Conservation (phyloP, 148 eudicot genomes). For the Dysphania ambrosioides region DNA sequence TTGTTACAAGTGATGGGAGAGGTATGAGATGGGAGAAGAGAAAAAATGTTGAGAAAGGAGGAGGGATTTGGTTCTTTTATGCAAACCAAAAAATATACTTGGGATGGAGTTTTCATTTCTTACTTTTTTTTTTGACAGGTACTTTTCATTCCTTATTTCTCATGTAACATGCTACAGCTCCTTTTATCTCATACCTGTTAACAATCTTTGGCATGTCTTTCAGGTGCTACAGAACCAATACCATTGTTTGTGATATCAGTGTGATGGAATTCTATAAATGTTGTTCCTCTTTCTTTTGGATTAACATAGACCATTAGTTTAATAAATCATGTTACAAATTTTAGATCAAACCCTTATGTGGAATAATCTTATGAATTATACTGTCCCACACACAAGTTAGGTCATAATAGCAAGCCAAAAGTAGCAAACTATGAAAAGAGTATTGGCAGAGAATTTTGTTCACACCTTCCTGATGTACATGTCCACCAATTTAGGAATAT, state of each 20-base stretch:
- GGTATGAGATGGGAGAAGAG: no score
- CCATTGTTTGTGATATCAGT: not conserved
- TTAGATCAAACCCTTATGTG: not conserved
- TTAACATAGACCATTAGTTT: not conserved
- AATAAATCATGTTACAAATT: not conserved
- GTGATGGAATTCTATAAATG: not conserved
- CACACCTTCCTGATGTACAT: conserved; percentile 75
- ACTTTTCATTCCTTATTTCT: no score
- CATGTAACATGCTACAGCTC: no score
- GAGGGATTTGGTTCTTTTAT: no score
- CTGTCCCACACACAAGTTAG: not conserved
- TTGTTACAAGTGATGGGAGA: no score
- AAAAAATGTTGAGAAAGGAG: no score
- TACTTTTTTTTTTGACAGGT: no score
- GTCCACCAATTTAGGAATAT: conserved; percentile 74
- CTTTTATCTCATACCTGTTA: no score
- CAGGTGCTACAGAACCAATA: no score
- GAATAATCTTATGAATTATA: not conserved
- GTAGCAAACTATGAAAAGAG: not conserved
- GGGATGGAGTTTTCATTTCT: no score
- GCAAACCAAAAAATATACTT: no score
- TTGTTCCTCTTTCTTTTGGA: not conserved
- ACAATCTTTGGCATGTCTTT: no score
- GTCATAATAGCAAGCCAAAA: not conserved
- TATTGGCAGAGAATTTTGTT: not conserved